Conservation (phyloP, 176 grass and related monocot genomes). For the Canna indica region DNA sequence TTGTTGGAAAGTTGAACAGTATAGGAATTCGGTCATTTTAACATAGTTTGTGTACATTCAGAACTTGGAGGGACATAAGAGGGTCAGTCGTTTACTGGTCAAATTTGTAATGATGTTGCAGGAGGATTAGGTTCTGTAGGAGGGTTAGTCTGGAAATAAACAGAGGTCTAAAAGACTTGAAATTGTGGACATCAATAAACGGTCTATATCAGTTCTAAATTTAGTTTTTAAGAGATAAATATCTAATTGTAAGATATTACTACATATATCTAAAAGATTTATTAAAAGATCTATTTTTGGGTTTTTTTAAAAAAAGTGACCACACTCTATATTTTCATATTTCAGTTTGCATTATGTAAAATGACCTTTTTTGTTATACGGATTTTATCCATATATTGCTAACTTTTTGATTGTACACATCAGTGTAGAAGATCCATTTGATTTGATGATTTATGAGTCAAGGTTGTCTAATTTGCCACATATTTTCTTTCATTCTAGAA, state of each 20-base stretch:
- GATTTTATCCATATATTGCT: background rate
- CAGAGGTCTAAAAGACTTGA: too few relatives aligned
- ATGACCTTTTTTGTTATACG: background rate
- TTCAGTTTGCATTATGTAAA: background rate
- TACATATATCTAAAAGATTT: background rate
- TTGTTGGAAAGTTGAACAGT: background rate
- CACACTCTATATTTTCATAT: too few relatives aligned
- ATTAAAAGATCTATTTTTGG: too few relatives aligned
- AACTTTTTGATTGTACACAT: background rate
- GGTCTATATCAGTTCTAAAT: too few relatives aligned
- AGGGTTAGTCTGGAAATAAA: too few relatives aligned
- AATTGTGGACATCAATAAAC: too few relatives aligned
- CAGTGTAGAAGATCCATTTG: background rate
- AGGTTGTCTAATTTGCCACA: background rate
- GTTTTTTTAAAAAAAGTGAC: too few relatives aligned
- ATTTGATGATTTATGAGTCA: background rate
- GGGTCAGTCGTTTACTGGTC: too few relatives aligned
- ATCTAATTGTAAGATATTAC: background rate
- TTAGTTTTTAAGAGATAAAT: background rate
- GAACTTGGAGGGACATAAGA: too few relatives aligned
- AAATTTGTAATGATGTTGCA: too few relatives aligned
- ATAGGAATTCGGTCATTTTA: background rate
- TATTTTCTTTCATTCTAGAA: conserved; percentile 43
- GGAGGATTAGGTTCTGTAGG: too few relatives aligned
- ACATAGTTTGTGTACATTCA: background rate